These are phyloP conservation scores for Coemansia sp. DNA, from an alignment of 192 early-diverging fungal genomes.

Conservation along the genomic window DNA sequence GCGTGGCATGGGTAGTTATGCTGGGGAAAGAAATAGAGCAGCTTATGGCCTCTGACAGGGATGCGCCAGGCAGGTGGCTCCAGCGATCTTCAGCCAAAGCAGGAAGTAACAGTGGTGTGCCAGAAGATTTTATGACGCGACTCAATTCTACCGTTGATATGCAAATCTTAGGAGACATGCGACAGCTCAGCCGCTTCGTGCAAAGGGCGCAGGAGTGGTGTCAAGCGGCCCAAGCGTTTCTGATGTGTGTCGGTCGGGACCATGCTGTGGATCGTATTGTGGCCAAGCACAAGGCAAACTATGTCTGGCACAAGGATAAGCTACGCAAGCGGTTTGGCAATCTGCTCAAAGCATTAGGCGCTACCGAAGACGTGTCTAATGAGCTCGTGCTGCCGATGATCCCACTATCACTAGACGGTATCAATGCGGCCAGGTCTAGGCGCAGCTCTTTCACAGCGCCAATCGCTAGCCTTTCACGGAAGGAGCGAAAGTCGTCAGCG, in stretches of 20 bases:
- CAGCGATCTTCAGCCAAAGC: neutral
- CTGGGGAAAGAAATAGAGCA: constrained; percentile 35
- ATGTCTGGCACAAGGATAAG: constrained; percentile 33
- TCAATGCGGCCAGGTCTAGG: neutral
- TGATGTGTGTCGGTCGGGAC: constrained; percentile 29
- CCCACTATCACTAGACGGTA: neutral
- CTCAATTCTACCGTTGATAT: constrained; percentile 19
- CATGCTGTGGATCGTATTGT: constrained; percentile 25
- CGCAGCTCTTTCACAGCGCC: neutral
- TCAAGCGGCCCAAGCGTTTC: constrained; percentile 40
- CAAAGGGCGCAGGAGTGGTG: constrained; percentile 48
- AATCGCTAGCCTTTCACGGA: neutral
- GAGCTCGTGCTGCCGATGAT: neutral
- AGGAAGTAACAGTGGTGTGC: neutral
- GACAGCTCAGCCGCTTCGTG: constrained; percentile 51
- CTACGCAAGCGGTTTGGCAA: constrained; percentile 29
- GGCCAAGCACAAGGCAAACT: constrained; percentile 26
- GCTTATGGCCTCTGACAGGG: constrained; percentile 16
- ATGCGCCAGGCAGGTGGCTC: neutral
- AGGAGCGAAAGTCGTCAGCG: too few species aligned
- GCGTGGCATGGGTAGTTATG: constrained; percentile 9
- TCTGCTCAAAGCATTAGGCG: neutral
- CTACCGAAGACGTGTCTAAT: neutral
- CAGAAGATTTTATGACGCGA: neutral
- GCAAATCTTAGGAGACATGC: constrained; percentile 43